These are phyloP conservation scores for Mortierella sp. DNA, from an alignment of 371 early-diverging fungal genomes.

Conservation along the genomic window DNA sequence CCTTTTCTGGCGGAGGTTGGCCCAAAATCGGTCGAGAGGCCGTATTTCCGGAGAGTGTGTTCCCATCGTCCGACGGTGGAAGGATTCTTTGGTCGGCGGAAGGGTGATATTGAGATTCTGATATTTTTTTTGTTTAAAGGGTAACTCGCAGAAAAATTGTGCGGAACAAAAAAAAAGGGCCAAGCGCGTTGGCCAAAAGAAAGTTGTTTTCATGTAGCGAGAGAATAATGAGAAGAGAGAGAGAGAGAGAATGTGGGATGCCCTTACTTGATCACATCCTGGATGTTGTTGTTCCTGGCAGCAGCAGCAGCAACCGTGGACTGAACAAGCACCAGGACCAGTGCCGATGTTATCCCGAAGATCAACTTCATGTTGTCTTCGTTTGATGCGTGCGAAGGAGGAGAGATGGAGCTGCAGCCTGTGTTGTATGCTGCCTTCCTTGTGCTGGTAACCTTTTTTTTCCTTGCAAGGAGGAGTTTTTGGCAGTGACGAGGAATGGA, in stretches of 20 bases:
- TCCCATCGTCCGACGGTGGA: slow-evolving; percentile 25
- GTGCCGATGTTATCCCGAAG: not conserved
- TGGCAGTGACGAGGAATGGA: too few relatives aligned
- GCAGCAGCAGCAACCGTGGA: not conserved
- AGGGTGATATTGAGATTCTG: slow-evolving; percentile 22
- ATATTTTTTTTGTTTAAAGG: not conserved
- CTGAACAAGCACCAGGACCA: not conserved
- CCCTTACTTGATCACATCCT: slow-evolving; percentile 4
- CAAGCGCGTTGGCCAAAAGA: not conserved
- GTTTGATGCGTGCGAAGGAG: not conserved
- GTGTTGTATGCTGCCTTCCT: too few relatives aligned
- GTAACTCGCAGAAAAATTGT: too few relatives aligned
- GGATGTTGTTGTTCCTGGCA: not conserved
- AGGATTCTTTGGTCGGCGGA: not conserved
- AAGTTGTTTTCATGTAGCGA: not conserved
- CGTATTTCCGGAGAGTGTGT: slow-evolving; percentile 27
- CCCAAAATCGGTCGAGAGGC: slow-evolving; percentile 8
- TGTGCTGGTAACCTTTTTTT: not conserved
- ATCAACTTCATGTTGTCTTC: not conserved
- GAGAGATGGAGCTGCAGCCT: not conserved
- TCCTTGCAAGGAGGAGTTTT: too few relatives aligned
- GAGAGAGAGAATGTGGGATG: not conserved
- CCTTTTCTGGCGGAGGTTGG: not conserved
- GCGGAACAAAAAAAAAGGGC: not conserved
- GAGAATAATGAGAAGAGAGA: not conserved